Evolutionary conservation across 2,329 filamentous ascomycete genomes (phyloP).

Genomic region (Epichloe amarillans): DNA sequence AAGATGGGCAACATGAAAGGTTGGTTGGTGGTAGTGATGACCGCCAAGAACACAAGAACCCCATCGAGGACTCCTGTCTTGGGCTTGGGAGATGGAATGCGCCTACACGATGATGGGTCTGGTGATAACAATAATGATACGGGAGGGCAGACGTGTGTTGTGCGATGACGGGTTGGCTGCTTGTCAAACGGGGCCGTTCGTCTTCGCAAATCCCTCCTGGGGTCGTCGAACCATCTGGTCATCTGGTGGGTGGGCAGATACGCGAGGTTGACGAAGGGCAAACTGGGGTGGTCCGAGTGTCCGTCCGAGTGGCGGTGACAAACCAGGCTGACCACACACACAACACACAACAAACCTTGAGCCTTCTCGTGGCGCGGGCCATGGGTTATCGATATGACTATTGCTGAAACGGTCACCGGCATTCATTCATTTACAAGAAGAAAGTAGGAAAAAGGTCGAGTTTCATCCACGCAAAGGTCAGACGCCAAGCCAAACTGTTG

Average conservation of each 20-base stretch:
- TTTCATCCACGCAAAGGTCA: not conserved
- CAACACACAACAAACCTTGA: too few relatives aligned
- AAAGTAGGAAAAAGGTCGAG: not conserved
- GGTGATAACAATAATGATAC: too few relatives aligned
- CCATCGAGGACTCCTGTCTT: not conserved
- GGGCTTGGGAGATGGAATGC: not conserved
- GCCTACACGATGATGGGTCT: not conserved
- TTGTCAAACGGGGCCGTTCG: not conserved
- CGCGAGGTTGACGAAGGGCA: not conserved
- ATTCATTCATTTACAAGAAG: not conserved
- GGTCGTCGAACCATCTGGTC: not conserved
- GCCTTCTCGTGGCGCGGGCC: too few relatives aligned
- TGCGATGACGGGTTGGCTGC: not conserved
- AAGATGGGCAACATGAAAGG: not conserved
- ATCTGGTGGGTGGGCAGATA: not conserved
- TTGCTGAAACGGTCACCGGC: not conserved
- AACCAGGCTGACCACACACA: too few relatives aligned
- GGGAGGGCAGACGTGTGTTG: not conserved
- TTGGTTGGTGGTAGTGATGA: not conserved
- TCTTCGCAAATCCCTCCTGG: not conserved
- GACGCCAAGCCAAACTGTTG: not conserved
- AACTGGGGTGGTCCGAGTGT: too few relatives aligned
- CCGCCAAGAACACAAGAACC: not conserved
- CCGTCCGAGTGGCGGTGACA: too few relatives aligned
- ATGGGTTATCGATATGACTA: too few relatives aligned